Percentiles rank a stretch among this genome's conserved stretches.
Conservation (phyloP, 2,329 filamentous ascomycete species). For the Paecilomyces dactylethromorphus region DNA sequence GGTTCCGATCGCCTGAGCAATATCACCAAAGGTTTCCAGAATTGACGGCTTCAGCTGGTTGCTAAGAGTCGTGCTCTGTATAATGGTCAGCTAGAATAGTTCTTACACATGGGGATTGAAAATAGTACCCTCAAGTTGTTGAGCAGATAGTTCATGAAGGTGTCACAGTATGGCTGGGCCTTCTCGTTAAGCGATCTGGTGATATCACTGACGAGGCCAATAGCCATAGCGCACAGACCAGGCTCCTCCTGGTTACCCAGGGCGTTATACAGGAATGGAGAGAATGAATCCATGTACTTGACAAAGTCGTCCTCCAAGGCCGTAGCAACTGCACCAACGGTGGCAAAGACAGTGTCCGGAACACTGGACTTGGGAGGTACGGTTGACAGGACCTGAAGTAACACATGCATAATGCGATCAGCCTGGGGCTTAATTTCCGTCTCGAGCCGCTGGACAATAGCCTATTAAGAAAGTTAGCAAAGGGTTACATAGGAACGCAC, state of each 20-base stretch:
- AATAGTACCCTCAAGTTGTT: slow-evolving; percentile 70
- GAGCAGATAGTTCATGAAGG: slow-evolving; percentile 96
- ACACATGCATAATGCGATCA: slow-evolving; percentile 86
- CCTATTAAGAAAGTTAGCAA: slow-evolving; percentile 29
- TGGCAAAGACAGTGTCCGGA: slow-evolving; percentile 87
- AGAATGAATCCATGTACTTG: slow-evolving; percentile 96
- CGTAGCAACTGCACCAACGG: slow-evolving; percentile 84
- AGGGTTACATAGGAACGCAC: background rate
- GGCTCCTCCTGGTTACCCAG: slow-evolving; percentile 94
- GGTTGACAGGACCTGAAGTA: slow-evolving; percentile 72
- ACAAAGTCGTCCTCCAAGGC: slow-evolving; percentile 87
- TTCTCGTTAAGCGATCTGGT: slow-evolving; percentile 83
- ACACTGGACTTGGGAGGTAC: slow-evolving; percentile 84
- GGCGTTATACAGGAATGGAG: slow-evolving; percentile 87
- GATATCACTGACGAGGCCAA: slow-evolving; percentile 94
- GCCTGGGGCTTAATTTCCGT: slow-evolving; percentile 84
- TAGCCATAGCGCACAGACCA: slow-evolving; percentile 90
- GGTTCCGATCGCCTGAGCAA: slow-evolving; percentile 86
- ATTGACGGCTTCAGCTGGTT: slow-evolving; percentile 99
- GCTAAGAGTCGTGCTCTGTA: slow-evolving; percentile 70
- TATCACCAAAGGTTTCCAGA: slow-evolving; percentile 94
- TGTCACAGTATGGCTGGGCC: slow-evolving; percentile 91
- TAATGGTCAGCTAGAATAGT: slow-evolving; percentile 23
- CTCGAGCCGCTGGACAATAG: slow-evolving; percentile 86
- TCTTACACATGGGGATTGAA: slow-evolving; percentile 7